Percentiles rank a stretch among this genome's conserved stretches.
phyloP scores from a whole-genome alignment of 1,284 basidiomycete genomes.

The Boletus smithii region DNA sequence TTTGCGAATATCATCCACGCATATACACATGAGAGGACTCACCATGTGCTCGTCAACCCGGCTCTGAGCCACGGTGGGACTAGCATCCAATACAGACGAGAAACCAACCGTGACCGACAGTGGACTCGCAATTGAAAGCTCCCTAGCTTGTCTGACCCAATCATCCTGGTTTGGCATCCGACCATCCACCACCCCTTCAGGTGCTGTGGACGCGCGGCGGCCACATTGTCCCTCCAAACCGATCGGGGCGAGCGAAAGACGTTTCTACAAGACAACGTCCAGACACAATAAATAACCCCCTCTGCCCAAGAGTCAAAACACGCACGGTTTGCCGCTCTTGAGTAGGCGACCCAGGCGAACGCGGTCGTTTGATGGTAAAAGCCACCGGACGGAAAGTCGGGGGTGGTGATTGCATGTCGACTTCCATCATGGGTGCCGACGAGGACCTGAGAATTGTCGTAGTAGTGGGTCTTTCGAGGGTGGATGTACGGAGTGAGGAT shows the following conservation, averaged over 20 bases:
- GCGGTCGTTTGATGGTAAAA: slow-evolving; percentile 48
- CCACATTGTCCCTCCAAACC: slow-evolving; percentile 17
- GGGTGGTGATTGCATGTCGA: slow-evolving; percentile 48
- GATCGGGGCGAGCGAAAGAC: slow-evolving; percentile 43
- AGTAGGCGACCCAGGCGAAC: slow-evolving; percentile 50
- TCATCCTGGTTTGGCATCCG: slow-evolving; percentile 52
- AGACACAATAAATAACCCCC: not conserved
- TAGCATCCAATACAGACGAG: slow-evolving; percentile 4
- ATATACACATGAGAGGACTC: slow-evolving; percentile 1
- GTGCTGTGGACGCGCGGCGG: slow-evolving; percentile 17
- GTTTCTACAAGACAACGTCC: slow-evolving; percentile 44
- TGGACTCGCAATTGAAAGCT: slow-evolving; percentile 58
- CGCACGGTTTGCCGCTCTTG: slow-evolving; percentile 53
- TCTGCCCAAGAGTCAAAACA: not conserved
- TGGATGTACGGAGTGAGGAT: not conserved
- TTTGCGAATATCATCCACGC: not conserved
- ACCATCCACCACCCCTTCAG: slow-evolving; percentile 24
- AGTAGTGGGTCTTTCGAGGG: not conserved
- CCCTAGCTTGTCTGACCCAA: slow-evolving; percentile 63
- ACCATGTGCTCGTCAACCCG: slow-evolving; percentile 30
- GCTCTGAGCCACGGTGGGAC: slow-evolving; percentile 13
- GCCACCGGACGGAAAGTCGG: slow-evolving; percentile 32
- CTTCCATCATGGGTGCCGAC: slow-evolving; percentile 39
- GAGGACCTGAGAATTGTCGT: not conserved
- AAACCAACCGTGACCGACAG: slow-evolving; percentile 21